Evolutionary conservation across 345 rosid genomes (phyloP).

Genomic region (Physaria fendleri): DNA sequence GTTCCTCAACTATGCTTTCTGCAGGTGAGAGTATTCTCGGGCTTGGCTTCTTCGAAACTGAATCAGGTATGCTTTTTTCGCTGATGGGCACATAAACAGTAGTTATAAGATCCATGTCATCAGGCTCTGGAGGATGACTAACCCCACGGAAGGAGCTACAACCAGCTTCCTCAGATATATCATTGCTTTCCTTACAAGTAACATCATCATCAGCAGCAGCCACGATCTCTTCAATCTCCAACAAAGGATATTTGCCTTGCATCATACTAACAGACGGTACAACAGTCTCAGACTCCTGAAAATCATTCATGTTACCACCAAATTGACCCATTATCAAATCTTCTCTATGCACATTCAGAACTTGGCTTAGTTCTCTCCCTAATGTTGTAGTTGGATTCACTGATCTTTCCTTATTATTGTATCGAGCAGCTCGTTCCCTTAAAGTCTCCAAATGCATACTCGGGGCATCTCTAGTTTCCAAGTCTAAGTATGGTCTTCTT

Average conservation of each 20-base stretch:
- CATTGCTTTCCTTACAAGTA: constrained; percentile 40
- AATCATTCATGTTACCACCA: constrained; percentile 32
- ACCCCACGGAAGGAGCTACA: constrained; percentile 78
- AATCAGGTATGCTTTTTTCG: constrained; percentile 56
- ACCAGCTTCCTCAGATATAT: constrained; percentile 62
- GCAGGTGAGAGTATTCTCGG: constrained; percentile 49
- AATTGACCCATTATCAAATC: constrained; percentile 41
- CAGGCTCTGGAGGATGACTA: constrained; percentile 93
- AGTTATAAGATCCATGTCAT: constrained; percentile 75
- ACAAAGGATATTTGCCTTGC: constrained; percentile 48
- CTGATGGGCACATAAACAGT: constrained; percentile 58
- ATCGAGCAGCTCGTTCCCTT: constrained; percentile 26
- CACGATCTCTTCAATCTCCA: constrained; percentile 41
- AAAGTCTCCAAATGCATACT: constrained; percentile 19
- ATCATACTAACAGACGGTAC: constrained; percentile 39
- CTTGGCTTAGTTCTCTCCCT: constrained; percentile 37
- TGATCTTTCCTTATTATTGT: constrained; percentile 14
- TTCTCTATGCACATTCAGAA: constrained; percentile 40
- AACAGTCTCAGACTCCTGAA: constrained; percentile 31
- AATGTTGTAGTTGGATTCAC: constrained; percentile 23
- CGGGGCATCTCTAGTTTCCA: constrained; percentile 13
- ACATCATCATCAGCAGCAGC: constrained; percentile 36
- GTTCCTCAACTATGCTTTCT: constrained; percentile 66
- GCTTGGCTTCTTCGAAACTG: constrained; percentile 55
- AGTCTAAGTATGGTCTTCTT: constrained; percentile 22